Conservation (phyloP, 139 green algal species). For the Chlorella sp. region DNA sequence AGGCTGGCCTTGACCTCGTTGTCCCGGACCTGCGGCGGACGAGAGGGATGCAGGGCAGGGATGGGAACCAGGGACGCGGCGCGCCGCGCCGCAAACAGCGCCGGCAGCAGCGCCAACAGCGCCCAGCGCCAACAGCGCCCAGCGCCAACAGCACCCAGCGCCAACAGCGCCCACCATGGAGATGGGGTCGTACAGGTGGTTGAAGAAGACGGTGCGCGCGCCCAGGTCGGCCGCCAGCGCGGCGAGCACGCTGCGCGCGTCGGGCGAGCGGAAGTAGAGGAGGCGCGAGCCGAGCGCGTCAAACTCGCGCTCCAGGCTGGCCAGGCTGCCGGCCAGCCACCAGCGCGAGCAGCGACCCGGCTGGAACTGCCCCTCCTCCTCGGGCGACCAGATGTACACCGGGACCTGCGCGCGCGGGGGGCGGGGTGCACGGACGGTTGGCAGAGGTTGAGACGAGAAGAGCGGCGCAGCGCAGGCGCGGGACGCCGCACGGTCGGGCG, state of each 20-base stretch:
- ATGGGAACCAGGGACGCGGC: no score
- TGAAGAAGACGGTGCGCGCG: constrained; percentile 83
- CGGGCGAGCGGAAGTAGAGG: constrained; percentile 56
- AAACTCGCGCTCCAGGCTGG: constrained; percentile 58
- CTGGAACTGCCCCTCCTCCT: constrained; percentile 96
- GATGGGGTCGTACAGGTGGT: constrained; percentile 95
- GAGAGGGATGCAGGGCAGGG: background rate
- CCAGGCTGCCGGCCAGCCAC: constrained; percentile 69
- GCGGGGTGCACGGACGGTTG: background rate
- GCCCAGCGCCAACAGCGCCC: no score
- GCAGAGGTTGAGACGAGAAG: background rate
- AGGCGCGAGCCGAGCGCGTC: constrained; percentile 71
- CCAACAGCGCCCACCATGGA: constrained; percentile 64
- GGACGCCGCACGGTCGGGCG: no score
- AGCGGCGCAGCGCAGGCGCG: background rate
- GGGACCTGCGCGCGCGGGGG: constrained; percentile 57
- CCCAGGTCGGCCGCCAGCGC: constrained; percentile 61
- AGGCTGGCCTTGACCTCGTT: constrained; percentile 81
- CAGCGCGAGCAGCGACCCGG: constrained; percentile 77
- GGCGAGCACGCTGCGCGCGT: constrained; percentile 59
- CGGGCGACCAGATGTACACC: constrained; percentile 87
- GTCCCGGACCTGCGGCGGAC: constrained; percentile 49
- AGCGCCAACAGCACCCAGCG: background rate
- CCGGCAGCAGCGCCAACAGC: no score
- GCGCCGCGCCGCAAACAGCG: no score